A percentile compares a stretch with the other conserved stretches of the same genome.
phyloP scores from a whole-genome alignment of 1,284 basidiomycete genomes.

The Peniophora sp. region DNA sequence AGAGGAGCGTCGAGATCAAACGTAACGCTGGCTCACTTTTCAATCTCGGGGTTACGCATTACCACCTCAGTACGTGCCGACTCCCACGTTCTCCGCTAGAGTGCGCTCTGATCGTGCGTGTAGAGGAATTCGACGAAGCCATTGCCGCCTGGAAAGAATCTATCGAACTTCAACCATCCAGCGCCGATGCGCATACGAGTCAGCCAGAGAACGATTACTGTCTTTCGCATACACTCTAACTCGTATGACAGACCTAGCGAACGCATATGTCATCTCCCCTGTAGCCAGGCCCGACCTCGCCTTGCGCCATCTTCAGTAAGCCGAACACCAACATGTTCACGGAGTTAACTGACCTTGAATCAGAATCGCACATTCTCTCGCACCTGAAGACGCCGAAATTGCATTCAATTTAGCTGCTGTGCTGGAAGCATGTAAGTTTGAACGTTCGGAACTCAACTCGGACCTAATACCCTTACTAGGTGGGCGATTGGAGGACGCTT shows the following conservation, averaged over 20 bases:
- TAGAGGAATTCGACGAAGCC: conserved; percentile 82
- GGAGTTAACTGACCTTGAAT: conserved; percentile 10
- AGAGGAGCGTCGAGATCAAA: conserved; percentile 75
- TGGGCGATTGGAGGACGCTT: conserved; percentile 74
- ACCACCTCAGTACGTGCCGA: conserved; percentile 67
- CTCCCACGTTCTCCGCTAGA: conserved; percentile 10
- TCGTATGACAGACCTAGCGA: conserved; percentile 68
- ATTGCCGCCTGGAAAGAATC: conserved; percentile 85
- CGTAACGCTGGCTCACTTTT: conserved; percentile 79
- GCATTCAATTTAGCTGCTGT: conserved; percentile 91
- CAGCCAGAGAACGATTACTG: conserved; percentile 26
- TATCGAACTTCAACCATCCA: conserved; percentile 75
- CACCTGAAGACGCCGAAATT: conserved; percentile 91
- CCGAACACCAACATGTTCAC: conserved; percentile 17
- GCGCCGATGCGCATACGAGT: conserved; percentile 92
- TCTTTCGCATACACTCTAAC: conserved; percentile 6
- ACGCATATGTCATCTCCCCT: conserved; percentile 86
- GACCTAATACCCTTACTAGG: conserved; percentile 29
- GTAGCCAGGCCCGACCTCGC: conserved; percentile 86
- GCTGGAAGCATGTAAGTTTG: conserved; percentile 72
- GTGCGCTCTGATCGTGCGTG: background rate
- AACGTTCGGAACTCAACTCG: background rate
- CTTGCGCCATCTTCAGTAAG: conserved; percentile 78
- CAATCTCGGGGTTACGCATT: conserved; percentile 85
- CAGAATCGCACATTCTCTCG: conserved; percentile 79